Conservation (phyloP, 2,329 filamentous ascomycete species). For the Cladosporium velox region DNA sequence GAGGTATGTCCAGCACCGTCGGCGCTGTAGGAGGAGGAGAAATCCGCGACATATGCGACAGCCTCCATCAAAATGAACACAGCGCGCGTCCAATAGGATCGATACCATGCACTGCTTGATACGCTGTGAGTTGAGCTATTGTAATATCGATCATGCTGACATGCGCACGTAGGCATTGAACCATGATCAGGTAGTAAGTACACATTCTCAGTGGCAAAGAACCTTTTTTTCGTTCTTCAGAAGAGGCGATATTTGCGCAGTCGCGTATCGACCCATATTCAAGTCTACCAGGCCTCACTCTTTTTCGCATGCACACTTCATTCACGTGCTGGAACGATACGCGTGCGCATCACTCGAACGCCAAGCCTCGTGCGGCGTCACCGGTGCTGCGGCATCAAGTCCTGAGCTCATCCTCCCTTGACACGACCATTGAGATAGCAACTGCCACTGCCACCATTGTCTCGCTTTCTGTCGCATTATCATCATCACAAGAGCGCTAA, state of each 20-base stretch:
- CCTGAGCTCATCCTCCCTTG: neutral
- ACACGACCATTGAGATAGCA: constrained; percentile 1
- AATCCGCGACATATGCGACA: neutral
- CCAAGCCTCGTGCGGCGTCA: neutral
- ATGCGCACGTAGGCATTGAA: constrained; percentile 9
- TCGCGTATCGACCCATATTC: neutral
- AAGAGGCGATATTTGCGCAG: neutral
- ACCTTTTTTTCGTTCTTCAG: neutral
- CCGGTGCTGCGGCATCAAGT: neutral
- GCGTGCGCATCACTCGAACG: neutral
- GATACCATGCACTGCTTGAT: neutral
- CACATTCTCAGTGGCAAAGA: constrained; percentile 14
- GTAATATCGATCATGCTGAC: constrained; percentile 22
- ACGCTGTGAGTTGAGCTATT: constrained; percentile 15
- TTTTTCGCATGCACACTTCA: neutral
- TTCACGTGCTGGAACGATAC: neutral
- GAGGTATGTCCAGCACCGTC: constrained; percentile 18
- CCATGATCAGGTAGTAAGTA: constrained; percentile 21
- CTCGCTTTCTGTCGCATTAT: neutral
- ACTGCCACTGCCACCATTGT: neutral
- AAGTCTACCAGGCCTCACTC: neutral
- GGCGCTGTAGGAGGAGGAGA: constrained; percentile 13
- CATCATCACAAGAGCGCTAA: constrained; percentile 4
- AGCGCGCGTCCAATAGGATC: neutral
- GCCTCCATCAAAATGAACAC: neutral